Evolutionary conservation across 345 rosid species (phyloP).

Genomic region (Physaria fendleri): DNA sequence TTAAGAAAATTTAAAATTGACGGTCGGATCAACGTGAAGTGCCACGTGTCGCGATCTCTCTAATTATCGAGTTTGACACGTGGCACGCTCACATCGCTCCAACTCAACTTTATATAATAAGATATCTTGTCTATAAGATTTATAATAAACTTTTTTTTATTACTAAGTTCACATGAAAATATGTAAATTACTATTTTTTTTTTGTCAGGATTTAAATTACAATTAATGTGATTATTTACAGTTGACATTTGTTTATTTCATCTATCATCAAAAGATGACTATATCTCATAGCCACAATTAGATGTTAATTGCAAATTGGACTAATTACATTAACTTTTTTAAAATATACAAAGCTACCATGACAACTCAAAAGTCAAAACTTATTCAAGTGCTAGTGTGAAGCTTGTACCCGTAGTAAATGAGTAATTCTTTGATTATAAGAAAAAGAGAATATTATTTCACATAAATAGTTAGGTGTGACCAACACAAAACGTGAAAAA

Average conservation of each 20-base stretch:
- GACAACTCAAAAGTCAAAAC: background rate
- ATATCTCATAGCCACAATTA: background rate
- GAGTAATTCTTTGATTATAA: too few species aligned
- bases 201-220: too few species aligned
- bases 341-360: background rate
- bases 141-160: background rate
- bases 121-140: too few species aligned
- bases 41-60: too few species aligned
- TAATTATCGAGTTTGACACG: too few species aligned
- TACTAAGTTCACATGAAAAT: background rate
- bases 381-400: background rate
- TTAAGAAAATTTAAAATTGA: too few species aligned
- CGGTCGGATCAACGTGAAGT: too few species aligned
- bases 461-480: background rate
- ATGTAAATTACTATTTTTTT: background rate
- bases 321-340: background rate
- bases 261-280: background rate
- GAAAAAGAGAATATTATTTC: too few species aligned
- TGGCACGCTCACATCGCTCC: too few species aligned
- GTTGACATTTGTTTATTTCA: background rate
- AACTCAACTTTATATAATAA: too few species aligned
- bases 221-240: background rate
- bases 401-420: background rate
- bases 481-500: slow-evolving; percentile 31
- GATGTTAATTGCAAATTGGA: background rate